Conservation (phyloP, 2,329 filamentous ascomycete species). For the Hymenoscyphus repandus region DNA sequence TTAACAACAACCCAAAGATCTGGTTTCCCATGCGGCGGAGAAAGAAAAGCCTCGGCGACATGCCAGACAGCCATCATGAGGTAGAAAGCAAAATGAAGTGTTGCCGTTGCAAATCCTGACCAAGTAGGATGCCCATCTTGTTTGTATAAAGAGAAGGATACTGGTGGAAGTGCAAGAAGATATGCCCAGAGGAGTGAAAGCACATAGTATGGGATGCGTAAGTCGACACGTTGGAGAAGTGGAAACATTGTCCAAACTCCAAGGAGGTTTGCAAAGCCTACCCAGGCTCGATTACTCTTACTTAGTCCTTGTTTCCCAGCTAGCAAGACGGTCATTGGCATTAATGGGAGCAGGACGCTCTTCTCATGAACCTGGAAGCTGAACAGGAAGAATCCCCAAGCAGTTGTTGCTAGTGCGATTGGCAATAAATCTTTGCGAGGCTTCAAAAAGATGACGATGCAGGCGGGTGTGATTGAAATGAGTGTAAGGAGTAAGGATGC, state of each 20-base stretch:
- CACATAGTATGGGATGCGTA: slow-evolving; percentile 79
- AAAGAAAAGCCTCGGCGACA: slow-evolving; percentile 61
- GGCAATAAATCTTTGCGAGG: slow-evolving; percentile 75
- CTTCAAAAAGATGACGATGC: slow-evolving; percentile 70
- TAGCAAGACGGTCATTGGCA: slow-evolving; percentile 88
- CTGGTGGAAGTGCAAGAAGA: slow-evolving; percentile 79
- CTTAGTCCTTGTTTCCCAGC: slow-evolving; percentile 72
- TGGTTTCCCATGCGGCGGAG: slow-evolving; percentile 70
- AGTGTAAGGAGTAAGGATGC: slow-evolving; percentile 72
- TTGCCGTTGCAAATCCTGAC: slow-evolving; percentile 51
- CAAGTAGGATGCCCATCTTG: slow-evolving; percentile 42
- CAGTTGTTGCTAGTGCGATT: slow-evolving; percentile 72
- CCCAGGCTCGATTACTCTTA: slow-evolving; percentile 76
- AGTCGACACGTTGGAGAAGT: slow-evolving; percentile 75
- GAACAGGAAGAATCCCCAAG: slow-evolving; percentile 97
- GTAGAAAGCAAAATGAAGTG: slow-evolving; percentile 75
- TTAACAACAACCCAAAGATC: slow-evolving; percentile 95
- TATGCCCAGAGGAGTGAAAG: slow-evolving; percentile 87
- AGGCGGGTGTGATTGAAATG: slow-evolving; percentile 71
- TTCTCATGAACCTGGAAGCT: slow-evolving; percentile 99
- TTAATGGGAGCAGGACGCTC: slow-evolving; percentile 83
- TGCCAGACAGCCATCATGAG: slow-evolving; percentile 77
- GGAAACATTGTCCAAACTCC: slow-evolving; percentile 94
- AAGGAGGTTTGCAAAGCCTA: slow-evolving; percentile 90
- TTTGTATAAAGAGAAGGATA: slow-evolving; percentile 64